These are phyloP conservation scores for Aspergillus leporis DNA, from an alignment of 495 filamentous ascomycete genomes.

Conservation along the genomic window DNA sequence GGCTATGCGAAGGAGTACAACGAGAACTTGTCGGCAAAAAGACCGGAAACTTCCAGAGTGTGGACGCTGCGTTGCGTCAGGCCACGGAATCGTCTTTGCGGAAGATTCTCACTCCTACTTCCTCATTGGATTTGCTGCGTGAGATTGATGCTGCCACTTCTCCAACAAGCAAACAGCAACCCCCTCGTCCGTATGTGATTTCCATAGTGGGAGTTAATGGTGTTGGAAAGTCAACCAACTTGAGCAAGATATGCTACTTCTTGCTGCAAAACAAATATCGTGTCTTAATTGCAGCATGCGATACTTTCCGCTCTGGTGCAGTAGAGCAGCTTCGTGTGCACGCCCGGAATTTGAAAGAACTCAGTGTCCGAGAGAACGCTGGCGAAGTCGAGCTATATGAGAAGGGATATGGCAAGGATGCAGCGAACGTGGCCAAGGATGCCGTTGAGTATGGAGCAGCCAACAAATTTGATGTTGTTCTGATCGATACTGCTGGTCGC, in stretches of 20 bases:
- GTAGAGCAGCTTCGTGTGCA: constrained; percentile 97
- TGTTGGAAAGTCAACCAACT: constrained; percentile 94
- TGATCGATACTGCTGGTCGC: constrained; percentile 94
- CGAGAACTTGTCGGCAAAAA: constrained; percentile 86
- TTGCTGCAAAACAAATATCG: constrained; percentile 93
- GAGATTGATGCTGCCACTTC: constrained; percentile 81
- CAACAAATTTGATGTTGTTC: constrained; percentile 83
- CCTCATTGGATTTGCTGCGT: constrained; percentile 88
- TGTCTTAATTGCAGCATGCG: constrained; percentile 92
- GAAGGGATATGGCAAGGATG: constrained; percentile 97
- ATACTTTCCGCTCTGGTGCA: constrained; percentile 96
- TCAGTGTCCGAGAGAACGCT: constrained; percentile 72
- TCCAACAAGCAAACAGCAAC: constrained; percentile 51
- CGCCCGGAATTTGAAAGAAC: constrained; percentile 83
- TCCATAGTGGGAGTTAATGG: constrained; percentile 98
- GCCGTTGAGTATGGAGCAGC: constrained; percentile 76
- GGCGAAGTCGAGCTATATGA: constrained; percentile 89
- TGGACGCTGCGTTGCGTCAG: constrained; percentile 75
- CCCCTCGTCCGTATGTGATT: constrained; percentile 86
- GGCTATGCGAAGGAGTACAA: constrained; percentile 88
- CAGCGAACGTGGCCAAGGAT: constrained; percentile 91
- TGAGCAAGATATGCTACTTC: constrained; percentile 97
- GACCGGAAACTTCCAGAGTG: constrained; percentile 90
- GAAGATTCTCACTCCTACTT: constrained; percentile 93
- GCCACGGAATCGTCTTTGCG: constrained; percentile 88